Percentiles rank a stretch among this genome's conserved stretches.
These are phyloP conservation scores for Fonsecaea monophora DNA, from an alignment of 2,329 filamentous ascomycete genomes.

Conservation along the genomic window DNA sequence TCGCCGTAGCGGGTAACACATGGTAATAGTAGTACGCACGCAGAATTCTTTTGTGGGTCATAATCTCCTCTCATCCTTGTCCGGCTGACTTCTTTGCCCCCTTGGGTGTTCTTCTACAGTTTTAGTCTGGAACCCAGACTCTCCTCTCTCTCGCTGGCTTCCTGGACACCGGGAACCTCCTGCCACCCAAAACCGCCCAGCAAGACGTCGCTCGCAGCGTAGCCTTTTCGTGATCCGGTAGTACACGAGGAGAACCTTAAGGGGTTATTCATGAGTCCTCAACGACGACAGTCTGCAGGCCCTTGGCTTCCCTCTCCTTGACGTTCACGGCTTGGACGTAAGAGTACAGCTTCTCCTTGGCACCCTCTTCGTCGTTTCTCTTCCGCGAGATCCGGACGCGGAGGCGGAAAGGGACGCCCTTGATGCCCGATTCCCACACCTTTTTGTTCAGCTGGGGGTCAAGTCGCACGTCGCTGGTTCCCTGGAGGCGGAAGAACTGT, in stretches of 20 bases:
- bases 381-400: constrained; percentile 98
- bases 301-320: constrained; percentile 86
- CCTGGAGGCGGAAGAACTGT: constrained; percentile 60
- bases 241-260: too few species aligned
- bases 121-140: too few species aligned
- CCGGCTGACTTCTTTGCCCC: neutral
- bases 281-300: constrained; percentile 89
- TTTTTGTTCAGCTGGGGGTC: constrained; percentile 99
- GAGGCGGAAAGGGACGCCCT: constrained; percentile 97
- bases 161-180: too few species aligned
- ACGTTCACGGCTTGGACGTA: constrained; percentile 99
- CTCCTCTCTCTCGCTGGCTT: too few species aligned
- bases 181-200: too few species aligned
- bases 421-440: constrained; percentile 99
- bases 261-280: constrained; percentile 61
- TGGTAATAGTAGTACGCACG: neutral
- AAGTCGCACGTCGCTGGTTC: constrained; percentile 94
- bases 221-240: neutral
- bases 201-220: too few species aligned
- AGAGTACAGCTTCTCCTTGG: constrained; percentile 99
- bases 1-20: neutral
- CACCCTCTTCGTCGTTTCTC: constrained; percentile 99
- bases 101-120: too few species aligned
- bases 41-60: neutral
- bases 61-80: neutral